Conservation (phyloP, 176 grass and related monocot species). For the Oryza brachyantha region DNA sequence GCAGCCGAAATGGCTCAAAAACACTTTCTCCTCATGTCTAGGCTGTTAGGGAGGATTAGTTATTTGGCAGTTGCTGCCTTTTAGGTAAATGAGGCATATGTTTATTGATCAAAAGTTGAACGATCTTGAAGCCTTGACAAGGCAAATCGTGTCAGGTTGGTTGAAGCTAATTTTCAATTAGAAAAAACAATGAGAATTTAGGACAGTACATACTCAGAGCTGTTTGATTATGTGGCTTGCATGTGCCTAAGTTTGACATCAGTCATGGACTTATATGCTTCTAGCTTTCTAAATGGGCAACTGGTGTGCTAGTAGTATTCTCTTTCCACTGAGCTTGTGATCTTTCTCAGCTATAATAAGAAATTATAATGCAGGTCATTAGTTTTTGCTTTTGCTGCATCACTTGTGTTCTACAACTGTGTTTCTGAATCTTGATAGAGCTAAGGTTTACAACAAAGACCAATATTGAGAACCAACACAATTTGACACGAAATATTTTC, state of each 20-base stretch:
- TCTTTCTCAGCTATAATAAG: neutral
- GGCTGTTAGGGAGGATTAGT: conserved; percentile 27
- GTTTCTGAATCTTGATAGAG: neutral
- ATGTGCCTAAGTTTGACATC: conserved; percentile 9
- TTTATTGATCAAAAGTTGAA: neutral
- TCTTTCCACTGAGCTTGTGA: neutral
- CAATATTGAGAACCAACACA: neutral
- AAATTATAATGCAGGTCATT: neutral
- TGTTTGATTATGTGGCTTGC: conserved; percentile 14
- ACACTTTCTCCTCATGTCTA: conserved; percentile 18
- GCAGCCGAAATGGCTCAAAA: conserved; percentile 6
- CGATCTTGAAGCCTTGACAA: neutral
- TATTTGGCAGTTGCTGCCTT: conserved; percentile 22
- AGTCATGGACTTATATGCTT: neutral
- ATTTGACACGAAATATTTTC: neutral
- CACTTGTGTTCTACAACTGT: neutral
- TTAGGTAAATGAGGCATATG: conserved; percentile 23
- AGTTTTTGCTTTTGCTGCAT: neutral
- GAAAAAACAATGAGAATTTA: neutral
- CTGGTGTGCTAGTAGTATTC: too few species aligned
- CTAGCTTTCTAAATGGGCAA: neutral
- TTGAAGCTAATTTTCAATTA: conserved; percentile 31
- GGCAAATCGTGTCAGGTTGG: conserved; percentile 24
- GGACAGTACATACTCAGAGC: neutral
- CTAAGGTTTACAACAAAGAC: neutral